These are phyloP conservation scores for Debaryomyces nepalensis DNA, from an alignment of 1,139 yeast genomes.

Conservation along the genomic window DNA sequence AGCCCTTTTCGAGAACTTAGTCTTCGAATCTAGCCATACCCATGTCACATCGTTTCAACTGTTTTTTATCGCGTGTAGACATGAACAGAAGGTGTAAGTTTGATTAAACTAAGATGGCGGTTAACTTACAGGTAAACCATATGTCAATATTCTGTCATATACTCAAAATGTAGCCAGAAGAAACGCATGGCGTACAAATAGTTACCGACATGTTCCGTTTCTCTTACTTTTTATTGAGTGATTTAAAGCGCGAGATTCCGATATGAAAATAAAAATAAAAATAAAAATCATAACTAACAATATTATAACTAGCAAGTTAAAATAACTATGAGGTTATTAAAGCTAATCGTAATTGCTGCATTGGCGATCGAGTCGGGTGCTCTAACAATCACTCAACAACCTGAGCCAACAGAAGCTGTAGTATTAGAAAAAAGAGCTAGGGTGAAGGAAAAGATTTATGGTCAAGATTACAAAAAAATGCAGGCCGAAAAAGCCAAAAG, in stretches of 20 bases:
- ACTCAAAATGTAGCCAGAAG: no score
- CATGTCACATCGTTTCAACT: no score
- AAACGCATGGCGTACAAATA: background rate
- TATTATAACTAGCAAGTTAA: background rate
- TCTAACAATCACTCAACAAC: slow-evolving; percentile 16
- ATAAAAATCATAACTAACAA: slow-evolving; percentile 1
- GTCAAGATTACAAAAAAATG: slow-evolving; percentile 44
- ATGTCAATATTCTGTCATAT: no score
- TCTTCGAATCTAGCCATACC: no score
- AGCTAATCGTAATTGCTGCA: slow-evolving; percentile 15
- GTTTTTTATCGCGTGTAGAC: no score
- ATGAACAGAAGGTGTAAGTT: no score
- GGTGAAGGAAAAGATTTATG: slow-evolving; percentile 40
- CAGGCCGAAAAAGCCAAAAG: slow-evolving; percentile 27
- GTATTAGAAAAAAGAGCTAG: slow-evolving; percentile 32
- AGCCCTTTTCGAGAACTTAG: no score
- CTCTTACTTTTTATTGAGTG: slow-evolving; percentile 1
- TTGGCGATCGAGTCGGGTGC: slow-evolving; percentile 17
- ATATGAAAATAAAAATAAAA: background rate
- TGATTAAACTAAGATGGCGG: no score
- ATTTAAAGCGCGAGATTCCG: slow-evolving; percentile 8
- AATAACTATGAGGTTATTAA: slow-evolving; percentile 12
- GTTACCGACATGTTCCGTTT: background rate
- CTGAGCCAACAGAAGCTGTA: slow-evolving; percentile 16
- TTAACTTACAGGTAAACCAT: no score